A percentile compares a stretch with the other conserved stretches of the same genome.
Evolutionary conservation across 371 early-diverging fungal genomes (phyloP).

Genomic region (Apophysomyces ossiformis): DNA sequence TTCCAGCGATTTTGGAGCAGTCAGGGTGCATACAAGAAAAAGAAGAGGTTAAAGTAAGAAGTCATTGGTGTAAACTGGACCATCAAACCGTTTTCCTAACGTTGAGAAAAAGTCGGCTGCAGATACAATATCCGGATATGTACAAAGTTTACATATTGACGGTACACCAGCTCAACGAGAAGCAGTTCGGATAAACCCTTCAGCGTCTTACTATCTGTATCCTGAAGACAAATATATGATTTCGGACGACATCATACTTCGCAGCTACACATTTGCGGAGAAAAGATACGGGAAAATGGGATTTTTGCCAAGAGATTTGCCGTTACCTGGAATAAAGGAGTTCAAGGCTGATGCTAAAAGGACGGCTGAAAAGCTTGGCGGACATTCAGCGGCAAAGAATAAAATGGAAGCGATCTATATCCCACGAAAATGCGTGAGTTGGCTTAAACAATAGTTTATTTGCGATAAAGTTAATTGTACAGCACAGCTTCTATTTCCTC

Average conservation of each 20-base stretch:
- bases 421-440: not conserved
- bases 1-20: no score
- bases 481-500: not conserved
- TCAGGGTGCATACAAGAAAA: not conserved
- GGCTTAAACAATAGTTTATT: not conserved
- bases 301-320: not conserved
- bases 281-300: not conserved
- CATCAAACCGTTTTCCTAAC: not conserved
- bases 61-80: not conserved
- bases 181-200: not conserved
- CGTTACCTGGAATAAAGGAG: not conserved
- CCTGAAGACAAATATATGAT: not conserved
- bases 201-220: not conserved
- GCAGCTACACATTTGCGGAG: not conserved
- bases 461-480: not conserved
- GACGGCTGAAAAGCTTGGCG: not conserved
- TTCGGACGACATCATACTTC: not conserved
- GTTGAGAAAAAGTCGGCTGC: not conserved
- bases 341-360: not conserved
- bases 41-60: slow-evolving; percentile 1
- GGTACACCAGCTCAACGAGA: not conserved
- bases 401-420: not conserved
- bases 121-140: not conserved
- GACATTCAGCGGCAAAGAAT: not conserved
- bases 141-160: not conserved